These are phyloP conservation scores for Ehretia macrophylla DNA, from an alignment of 257 asterid species.

Conservation along the genomic window DNA sequence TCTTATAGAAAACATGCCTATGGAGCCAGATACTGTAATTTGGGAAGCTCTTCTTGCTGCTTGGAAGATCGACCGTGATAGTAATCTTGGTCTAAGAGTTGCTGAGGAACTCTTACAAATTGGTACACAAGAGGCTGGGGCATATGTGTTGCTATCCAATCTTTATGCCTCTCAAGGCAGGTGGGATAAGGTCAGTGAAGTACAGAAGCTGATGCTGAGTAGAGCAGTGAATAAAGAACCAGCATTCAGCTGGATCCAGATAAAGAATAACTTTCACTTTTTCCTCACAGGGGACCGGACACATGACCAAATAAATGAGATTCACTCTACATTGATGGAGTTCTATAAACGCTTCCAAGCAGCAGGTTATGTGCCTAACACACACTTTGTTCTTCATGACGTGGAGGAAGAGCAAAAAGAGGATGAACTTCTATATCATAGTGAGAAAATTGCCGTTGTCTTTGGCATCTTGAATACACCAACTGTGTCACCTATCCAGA, in stretches of 20 bases:
- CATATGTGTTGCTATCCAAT: constrained; percentile 5
- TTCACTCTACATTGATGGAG: not conserved
- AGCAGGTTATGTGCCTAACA: constrained; percentile 8
- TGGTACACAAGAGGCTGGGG: constrained; percentile 13
- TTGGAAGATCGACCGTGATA: constrained; percentile 16
- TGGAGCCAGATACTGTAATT: constrained; percentile 20
- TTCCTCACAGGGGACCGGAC: not conserved
- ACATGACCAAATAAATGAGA: not conserved
- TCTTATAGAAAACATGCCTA: constrained; percentile 21
- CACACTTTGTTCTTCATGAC: constrained; percentile 10
- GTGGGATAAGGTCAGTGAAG: not conserved
- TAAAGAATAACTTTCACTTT: not conserved
- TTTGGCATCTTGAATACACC: constrained; percentile 15
- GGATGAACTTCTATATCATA: constrained; percentile 7
- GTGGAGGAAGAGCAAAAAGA: constrained; percentile 17
- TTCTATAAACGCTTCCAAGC: not conserved
- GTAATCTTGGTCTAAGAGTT: constrained; percentile 11
- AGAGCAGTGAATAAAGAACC: not conserved
- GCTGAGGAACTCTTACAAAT: constrained; percentile 18
- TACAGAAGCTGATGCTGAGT: not conserved
- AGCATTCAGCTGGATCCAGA: not conserved
- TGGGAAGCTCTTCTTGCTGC: constrained; percentile 20
- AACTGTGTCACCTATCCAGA: constrained; percentile 1
- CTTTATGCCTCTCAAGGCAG: constrained; percentile 12
- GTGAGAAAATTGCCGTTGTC: constrained; percentile 17